These are phyloP conservation scores for Nannochloropsis oceanica DNA, from an alignment of 108 stramenopile species.

Conservation along the genomic window DNA sequence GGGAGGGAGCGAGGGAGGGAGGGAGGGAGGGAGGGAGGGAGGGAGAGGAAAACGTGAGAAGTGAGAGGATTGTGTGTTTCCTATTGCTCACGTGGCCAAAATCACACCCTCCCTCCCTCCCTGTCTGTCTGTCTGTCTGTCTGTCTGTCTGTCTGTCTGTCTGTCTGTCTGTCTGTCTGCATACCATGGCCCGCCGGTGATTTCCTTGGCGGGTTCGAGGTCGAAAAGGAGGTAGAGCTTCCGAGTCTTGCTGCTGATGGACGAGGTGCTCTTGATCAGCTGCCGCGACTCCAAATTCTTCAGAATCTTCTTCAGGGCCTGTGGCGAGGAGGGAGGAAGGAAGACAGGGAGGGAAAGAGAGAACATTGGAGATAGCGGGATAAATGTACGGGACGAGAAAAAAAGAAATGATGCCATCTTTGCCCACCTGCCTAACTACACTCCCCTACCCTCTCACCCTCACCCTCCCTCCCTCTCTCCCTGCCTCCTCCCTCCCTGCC, in stretches of 20 bases:
- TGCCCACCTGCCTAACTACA: no score
- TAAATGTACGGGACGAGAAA: no score
- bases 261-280: slow-evolving; percentile 85
- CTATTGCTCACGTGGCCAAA: no score
- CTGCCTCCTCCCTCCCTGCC: not conserved
- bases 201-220: slow-evolving; percentile 71
- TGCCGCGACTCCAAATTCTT: slow-evolving; percentile 69
- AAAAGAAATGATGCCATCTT: no score
- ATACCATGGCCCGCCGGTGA: slow-evolving; percentile 90
- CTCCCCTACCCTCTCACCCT: not conserved
- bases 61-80: no score
- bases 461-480: not conserved
- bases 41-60: no score
- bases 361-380: not conserved
- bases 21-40: no score
- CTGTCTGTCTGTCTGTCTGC: not conserved
- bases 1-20: not conserved
- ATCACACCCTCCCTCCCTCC: not conserved
- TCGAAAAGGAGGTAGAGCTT: slow-evolving; percentile 94
- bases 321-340: not conserved
- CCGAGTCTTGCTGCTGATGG: slow-evolving; percentile 83
- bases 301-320: slow-evolving; percentile 73
- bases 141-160: not conserved
- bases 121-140: not conserved
- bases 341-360: not conserved